phyloP scores from a whole-genome alignment of 23 red algal species.

The Gracilariopsis chorda region DNA sequence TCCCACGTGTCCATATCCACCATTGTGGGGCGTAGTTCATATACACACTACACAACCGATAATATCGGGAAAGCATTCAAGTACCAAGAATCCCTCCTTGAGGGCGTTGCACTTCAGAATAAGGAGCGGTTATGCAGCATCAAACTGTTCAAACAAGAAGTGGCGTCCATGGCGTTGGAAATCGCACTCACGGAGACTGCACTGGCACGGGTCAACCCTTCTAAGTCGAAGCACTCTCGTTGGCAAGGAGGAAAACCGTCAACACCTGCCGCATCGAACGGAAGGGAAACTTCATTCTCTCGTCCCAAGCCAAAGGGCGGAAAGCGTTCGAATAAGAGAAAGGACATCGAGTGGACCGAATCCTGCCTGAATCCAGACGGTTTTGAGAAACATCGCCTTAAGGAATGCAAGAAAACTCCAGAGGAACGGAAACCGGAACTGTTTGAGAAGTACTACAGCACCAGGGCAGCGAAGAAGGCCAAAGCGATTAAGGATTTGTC shows the following conservation, averaged over 20 bases:
- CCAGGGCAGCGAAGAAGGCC: no score
- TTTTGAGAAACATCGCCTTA: no score
- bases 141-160: not conserved
- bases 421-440: no score
- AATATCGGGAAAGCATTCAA: no score
- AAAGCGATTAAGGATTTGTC: no score
- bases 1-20: no score
- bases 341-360: not conserved
- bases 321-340: not conserved
- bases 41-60: no score
- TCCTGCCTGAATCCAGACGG: not conserved
- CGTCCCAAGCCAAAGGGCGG: not conserved
- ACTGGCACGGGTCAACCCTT: not conserved
- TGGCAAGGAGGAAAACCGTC: not conserved
- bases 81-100: no score
- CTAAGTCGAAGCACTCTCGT: not conserved
- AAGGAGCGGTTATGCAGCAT: constrained; percentile 9
- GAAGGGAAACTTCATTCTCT: not conserved
- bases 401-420: no score
- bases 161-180: not conserved
- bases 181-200: not conserved
- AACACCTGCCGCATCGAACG: not conserved
- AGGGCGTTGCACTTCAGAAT: no score
- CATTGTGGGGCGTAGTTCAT: no score
- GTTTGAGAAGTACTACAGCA: no score